Conservation (phyloP, 2,329 filamentous ascomycete species). For the Parastagonospora nodorum region DNA sequence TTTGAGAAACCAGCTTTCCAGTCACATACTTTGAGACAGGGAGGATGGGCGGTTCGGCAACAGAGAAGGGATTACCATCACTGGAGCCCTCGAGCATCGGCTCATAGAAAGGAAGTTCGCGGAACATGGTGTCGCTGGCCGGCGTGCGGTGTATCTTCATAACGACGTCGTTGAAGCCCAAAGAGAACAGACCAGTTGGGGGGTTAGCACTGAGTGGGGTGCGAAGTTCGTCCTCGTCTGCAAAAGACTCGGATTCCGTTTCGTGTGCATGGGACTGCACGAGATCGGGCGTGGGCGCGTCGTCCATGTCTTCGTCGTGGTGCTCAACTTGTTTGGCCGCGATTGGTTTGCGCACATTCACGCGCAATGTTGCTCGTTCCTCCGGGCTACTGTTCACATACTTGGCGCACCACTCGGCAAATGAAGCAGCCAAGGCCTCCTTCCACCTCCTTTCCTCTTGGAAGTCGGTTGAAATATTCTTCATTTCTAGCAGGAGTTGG, state of each 20-base stretch:
- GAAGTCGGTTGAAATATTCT: constrained; percentile 98
- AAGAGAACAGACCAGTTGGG: constrained; percentile 79
- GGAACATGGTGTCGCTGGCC: constrained; percentile 75
- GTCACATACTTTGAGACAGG: constrained; percentile 87
- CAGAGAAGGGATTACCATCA: constrained; percentile 39
- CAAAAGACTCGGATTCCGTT: constrained; percentile 46
- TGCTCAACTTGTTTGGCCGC: constrained; percentile 11
- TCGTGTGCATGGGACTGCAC: constrained; percentile 44
- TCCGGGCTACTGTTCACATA: constrained; percentile 72
- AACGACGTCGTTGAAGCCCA: constrained; percentile 81
- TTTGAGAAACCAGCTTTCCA: constrained; percentile 74
- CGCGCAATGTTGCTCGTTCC: constrained; percentile 70
- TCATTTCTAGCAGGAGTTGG: constrained; percentile 85
- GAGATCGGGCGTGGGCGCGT: constrained; percentile 48
- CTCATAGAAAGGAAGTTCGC: constrained; percentile 81
- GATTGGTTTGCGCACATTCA: constrained; percentile 57
- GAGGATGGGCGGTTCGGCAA: constrained; percentile 63
- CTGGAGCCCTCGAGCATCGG: constrained; percentile 37
- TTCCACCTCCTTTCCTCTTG: constrained; percentile 95
- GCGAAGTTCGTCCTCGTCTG: constrained; percentile 47
- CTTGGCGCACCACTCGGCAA: constrained; percentile 82
- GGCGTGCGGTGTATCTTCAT: constrained; percentile 78
- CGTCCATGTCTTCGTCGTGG: constrained; percentile 43
- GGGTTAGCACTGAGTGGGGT: constrained; percentile 54
- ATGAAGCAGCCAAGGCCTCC: constrained; percentile 74